Evolutionary conservation across 257 asterid genomes (phyloP), one percentile per base, ranked within the genome.

Genomic region (Coffea canephora): DNA sequence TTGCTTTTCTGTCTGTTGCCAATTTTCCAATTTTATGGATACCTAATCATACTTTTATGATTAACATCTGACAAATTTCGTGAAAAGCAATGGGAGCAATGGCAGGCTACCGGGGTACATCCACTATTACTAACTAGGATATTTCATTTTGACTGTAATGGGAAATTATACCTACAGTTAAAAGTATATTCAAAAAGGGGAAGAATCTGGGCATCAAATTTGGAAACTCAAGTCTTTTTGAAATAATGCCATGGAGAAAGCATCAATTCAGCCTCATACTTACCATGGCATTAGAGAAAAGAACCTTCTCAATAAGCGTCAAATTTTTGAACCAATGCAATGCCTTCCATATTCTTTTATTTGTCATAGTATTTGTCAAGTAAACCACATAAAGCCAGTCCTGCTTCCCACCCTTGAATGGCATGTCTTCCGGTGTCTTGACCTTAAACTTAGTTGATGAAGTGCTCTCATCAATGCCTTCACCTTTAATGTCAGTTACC

Each of bases 301-400:
- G 76, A 57, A 88, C 76, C 49, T 81, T 85, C 74, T 79, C 77
- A 12, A 91, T 70, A 43, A 88, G 71, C 11, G 21, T 71, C 45
- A 85, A 70, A 74, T 88, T 89, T 49, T 54, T 79, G 1, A 78
- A 80, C 91, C 77, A 82, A 48, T 46, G 45, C 77, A 90, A 31
- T 0, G 87, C 85, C 27, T 81, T 81, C 97, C 97, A 90, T 55
- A 90, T 84, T 55, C 91, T 82, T 75, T 79, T 82, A 8, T 84
- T 70, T 0, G 91, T 65, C 2, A 82, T 74, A 7, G 85, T 27
- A 68, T 91, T 90, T 23, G 39, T 74, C 84, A 92, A 70, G 82
- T 43, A 89, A 85, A 89, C 84, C 27, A 88, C 86, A 54, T 79
- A 86, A 6, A 84, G 54, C n/a, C 82, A 70, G 36, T 64, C 64